Percentiles rank a stretch among this genome's conserved stretches.
These are phyloP conservation scores for Phytopythium aichiense DNA, from an alignment of 352 stramenopile genomes.

Conservation along the genomic window DNA sequence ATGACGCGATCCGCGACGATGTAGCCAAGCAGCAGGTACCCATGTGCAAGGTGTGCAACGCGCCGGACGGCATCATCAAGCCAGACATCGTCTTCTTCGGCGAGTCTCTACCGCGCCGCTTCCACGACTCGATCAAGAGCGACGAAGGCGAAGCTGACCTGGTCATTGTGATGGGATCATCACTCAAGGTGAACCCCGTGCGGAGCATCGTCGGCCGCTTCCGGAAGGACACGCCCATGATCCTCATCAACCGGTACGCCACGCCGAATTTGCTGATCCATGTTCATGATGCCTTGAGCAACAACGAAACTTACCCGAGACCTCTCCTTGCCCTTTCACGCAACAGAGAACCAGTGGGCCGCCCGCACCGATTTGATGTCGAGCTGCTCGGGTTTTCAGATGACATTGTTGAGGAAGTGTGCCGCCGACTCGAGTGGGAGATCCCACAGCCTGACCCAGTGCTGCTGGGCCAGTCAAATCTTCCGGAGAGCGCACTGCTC, in stretches of 20 bases:
- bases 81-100: constrained; percentile 99
- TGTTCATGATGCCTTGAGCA: neutral
- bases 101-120: constrained; percentile 89
- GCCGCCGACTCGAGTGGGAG: constrained; percentile 69
- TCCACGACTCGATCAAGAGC: constrained; percentile 83
- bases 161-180: constrained; percentile 98
- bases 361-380: constrained; percentile 82
- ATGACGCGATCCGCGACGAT: constrained; percentile 84
- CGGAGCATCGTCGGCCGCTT: constrained; percentile 85
- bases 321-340: neutral
- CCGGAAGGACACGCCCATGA: constrained; percentile 76
- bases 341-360: constrained; percentile 65
- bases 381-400: constrained; percentile 82
- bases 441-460: constrained; percentile 69
- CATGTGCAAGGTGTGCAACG: constrained; percentile 66
- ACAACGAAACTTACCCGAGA: neutral
- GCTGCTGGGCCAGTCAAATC: constrained; percentile 58
- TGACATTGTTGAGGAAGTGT: constrained; percentile 81
- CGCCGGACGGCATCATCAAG: constrained; percentile 93
- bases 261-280: neutral
- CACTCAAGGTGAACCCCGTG: constrained; percentile 95
- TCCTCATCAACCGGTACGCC: constrained; percentile 72
- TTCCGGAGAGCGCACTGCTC: constrained; percentile 16
- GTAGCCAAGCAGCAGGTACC: constrained; percentile 75
- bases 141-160: constrained; percentile 90